Evolutionary conservation across 2,329 filamentous ascomycete species (phyloP).

Genomic region (Periconia digitata): DNA sequence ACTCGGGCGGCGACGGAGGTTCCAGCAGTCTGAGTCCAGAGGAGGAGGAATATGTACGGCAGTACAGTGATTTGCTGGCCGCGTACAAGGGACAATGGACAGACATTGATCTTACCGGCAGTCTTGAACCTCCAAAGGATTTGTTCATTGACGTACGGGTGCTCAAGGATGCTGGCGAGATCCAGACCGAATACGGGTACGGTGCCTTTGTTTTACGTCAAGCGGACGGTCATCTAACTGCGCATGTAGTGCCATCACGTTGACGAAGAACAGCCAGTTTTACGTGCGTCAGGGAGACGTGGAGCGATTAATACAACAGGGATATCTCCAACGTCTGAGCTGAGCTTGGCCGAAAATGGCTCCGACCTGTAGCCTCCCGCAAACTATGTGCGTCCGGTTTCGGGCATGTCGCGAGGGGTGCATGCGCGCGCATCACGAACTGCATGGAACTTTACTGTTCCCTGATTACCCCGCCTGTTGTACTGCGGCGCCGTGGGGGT

Average conservation of each 20-base stretch:
- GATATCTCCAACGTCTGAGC: slow-evolving; percentile 87
- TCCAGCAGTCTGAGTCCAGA: slow-evolving; percentile 86
- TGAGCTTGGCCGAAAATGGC: slow-evolving; percentile 50
- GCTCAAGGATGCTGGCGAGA: slow-evolving; percentile 94
- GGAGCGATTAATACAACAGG: slow-evolving; percentile 88
- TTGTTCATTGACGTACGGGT: slow-evolving; percentile 97
- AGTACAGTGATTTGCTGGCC: slow-evolving; percentile 89
- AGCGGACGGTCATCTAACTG: slow-evolving; percentile 7
- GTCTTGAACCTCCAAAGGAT: slow-evolving; percentile 89
- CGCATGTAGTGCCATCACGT: slow-evolving; percentile 74
- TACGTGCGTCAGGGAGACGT: slow-evolving; percentile 96
- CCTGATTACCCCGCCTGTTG: too few relatives aligned
- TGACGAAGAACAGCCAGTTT: slow-evolving; percentile 98
- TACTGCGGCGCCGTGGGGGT: background rate
- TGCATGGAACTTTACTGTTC: background rate
- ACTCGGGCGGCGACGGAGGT: slow-evolving; percentile 37
- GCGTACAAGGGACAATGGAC: slow-evolving; percentile 99
- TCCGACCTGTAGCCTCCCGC: background rate
- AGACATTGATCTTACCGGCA: slow-evolving; percentile 92
- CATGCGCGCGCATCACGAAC: background rate
- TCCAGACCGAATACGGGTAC: slow-evolving; percentile 98
- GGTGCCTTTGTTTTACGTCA: slow-evolving; percentile 33
- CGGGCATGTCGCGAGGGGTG: background rate
- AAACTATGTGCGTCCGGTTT: background rate
- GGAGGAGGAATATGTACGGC: slow-evolving; percentile 92